Evolutionary conservation across 495 filamentous ascomycete species (phyloP), one percentile per base, ranked within the genome.

Genomic region (Annulohypoxylon nitens): DNA sequence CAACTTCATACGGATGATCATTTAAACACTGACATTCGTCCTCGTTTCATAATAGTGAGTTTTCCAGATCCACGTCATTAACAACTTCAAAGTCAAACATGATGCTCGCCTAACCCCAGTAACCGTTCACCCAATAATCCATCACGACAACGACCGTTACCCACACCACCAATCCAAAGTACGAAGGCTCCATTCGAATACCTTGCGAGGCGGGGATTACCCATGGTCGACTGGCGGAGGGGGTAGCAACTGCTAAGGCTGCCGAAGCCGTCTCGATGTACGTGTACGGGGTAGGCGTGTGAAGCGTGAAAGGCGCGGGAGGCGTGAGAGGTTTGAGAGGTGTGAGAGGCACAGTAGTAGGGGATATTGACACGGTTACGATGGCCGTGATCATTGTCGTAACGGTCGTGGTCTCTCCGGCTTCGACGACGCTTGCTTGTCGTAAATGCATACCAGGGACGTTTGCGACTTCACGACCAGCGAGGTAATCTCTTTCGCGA

Each of bases 401-500:
- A 30, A 70, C 59, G 39, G 75, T 72, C 0, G 68, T 71, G 3
- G 72, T 70, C 18, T 37, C 50, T 14, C 67, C 63, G 2, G 37
- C 26, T 1, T 45, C 69, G 7, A 63, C 37, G 37, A 68, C 36
- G 47, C 77, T 79, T 61, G 74, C 72, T 33, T 75, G 70, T n/a
- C 72, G 72, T n/a, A 78, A 30, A 2, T 75, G 76, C 8, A 78
- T 50, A 10, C 72, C 69, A 9, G 76, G 76, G 3, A 78, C 61
- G 3, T 75, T 69, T 26, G 67, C 47, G 16, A 78, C 66, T 48
- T 77, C 75, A 14, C 70, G 75, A 9, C 80, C 79, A 45, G 78
- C 79, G 3, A 78, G 74, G 59, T 81, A 80, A 48, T 80, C 78
- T 10, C 70, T 75, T 62, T 82, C 80, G 12, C 79, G 75, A 47